phyloP scores from a whole-genome alignment of 129 eudicot genomes.

The Kitagawia praeruptora region DNA sequence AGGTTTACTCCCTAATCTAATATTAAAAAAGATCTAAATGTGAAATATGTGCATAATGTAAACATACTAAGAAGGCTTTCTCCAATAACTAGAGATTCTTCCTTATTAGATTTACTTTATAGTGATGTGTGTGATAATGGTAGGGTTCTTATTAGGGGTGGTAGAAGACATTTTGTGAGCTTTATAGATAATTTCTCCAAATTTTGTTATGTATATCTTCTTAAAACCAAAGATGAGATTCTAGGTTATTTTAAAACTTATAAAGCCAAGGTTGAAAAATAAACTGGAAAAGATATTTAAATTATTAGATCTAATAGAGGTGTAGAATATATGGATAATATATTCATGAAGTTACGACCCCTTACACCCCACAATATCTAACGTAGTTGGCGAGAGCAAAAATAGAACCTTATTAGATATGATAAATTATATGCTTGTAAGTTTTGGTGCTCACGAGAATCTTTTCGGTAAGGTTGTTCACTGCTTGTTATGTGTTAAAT shows the following conservation, averaged over 20 bases:
- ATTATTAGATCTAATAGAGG: background rate
- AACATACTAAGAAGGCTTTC: too few species aligned
- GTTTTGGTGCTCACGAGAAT: background rate
- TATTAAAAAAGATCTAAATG: background rate
- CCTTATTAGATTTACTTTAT: background rate
- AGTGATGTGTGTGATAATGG: background rate
- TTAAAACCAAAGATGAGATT: too few species aligned
- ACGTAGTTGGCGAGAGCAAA: constrained; percentile 8
- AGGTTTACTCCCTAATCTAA: background rate
- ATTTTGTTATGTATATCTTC: background rate
- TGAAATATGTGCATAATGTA: background rate
- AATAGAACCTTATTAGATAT: constrained; percentile 8
- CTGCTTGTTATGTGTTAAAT: constrained; percentile 9
- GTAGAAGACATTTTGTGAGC: background rate
- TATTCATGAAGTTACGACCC: constrained; percentile 8
- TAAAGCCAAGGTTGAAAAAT: too few species aligned
- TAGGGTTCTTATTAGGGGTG: background rate
- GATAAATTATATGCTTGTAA: constrained; percentile 2
- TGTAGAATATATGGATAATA: background rate
- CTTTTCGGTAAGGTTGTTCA: background rate
- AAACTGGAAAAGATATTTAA: background rate
- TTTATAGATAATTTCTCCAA: background rate
- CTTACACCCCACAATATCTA: constrained; percentile 7
- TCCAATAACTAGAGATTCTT: background rate
- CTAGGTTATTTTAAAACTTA: too few species aligned